Conservation (phyloP, 2,329 filamentous ascomycete genomes). For the Diaporthe sp. region DNA sequence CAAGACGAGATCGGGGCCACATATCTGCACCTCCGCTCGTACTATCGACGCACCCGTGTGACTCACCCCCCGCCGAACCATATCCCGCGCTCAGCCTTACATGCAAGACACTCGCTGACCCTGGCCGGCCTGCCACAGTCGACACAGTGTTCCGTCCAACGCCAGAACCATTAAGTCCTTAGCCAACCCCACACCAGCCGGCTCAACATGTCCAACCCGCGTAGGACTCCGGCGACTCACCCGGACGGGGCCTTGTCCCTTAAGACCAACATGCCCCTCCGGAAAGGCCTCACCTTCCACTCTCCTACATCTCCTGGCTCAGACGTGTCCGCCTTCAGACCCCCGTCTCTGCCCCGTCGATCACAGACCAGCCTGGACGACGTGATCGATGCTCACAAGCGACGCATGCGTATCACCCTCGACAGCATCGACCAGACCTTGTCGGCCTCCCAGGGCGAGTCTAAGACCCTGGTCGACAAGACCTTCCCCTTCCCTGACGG, state of each 20-base stretch:
- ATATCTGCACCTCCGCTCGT: constrained; percentile 8
- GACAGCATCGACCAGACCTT: constrained; percentile 73
- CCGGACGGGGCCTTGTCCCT: constrained; percentile 55
- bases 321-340: constrained; percentile 53
- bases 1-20: constrained; percentile 13
- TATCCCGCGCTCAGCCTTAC: constrained; percentile 34
- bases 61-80: constrained; percentile 31
- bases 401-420: constrained; percentile 75
- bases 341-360: constrained; percentile 69
- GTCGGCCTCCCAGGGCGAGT: constrained; percentile 50
- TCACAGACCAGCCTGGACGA: constrained; percentile 78
- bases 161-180: constrained; percentile 33
- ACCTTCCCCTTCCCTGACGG: constrained; percentile 69
- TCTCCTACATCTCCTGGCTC: constrained; percentile 55
- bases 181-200: constrained; percentile 39
- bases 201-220: constrained; percentile 50
- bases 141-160: constrained; percentile 30
- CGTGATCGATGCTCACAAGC: constrained; percentile 75
- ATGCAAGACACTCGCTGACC: constrained; percentile 36
- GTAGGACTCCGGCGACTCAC: constrained; percentile 55
- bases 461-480: constrained; percentile 60
- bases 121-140: constrained; percentile 25
- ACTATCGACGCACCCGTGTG: constrained; percentile 30
- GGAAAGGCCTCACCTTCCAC: constrained; percentile 77
- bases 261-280: constrained; percentile 69